A percentile compares a stretch with the other conserved stretches of the same genome.
phyloP scores from a whole-genome alignment of 768 basidiomycete genomes.

The Suillus brevipes region DNA sequence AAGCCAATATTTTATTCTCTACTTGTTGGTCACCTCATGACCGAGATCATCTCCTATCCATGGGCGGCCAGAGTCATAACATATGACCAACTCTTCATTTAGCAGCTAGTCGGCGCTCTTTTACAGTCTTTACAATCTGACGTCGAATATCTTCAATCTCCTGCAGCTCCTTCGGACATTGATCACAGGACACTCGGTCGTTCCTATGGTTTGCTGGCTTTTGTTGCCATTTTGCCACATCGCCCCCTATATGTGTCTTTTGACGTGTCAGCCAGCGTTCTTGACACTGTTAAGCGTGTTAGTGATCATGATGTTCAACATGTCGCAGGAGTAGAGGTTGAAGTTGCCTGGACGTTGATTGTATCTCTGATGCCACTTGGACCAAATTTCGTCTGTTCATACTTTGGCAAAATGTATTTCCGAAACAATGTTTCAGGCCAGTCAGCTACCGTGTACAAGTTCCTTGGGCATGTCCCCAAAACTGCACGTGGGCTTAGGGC shows the following conservation, averaged over 20 bases:
- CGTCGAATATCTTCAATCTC: conserved; percentile 68
- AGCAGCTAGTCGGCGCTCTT: conserved; percentile 73
- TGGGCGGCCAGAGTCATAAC: conserved; percentile 51
- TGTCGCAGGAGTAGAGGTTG: conserved; percentile 80
- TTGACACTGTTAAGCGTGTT: conserved; percentile 90
- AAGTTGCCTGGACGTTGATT: conserved; percentile 93
- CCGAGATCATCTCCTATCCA: conserved; percentile 69
- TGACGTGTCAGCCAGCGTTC: conserved; percentile 88
- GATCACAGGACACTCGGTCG: conserved; percentile 77
- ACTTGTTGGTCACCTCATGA: conserved; percentile 76
- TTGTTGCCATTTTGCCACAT: conserved; percentile 83
- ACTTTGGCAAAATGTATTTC: conserved; percentile 95
- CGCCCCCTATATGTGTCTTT: conserved; percentile 93
- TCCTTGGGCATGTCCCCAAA: conserved; percentile 88
- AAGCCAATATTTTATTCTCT: conserved; percentile 80
- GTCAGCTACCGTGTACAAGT: conserved; percentile 80
- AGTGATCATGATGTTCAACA: conserved; percentile 90
- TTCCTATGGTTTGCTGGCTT: conserved; percentile 84
- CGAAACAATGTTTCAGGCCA: conserved; percentile 76
- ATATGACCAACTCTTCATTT: conserved; percentile 72
- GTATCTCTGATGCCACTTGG: conserved; percentile 90
- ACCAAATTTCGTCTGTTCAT: conserved; percentile 90
- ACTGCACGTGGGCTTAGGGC: conserved; percentile 91
- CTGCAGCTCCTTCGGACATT: conserved; percentile 70
- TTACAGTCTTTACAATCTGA: conserved; percentile 84